Percentiles rank a stretch among this genome's conserved stretches.
phyloP scores from a whole-genome alignment of 176 grass and related monocot species.

The Cenchrus americanus region DNA sequence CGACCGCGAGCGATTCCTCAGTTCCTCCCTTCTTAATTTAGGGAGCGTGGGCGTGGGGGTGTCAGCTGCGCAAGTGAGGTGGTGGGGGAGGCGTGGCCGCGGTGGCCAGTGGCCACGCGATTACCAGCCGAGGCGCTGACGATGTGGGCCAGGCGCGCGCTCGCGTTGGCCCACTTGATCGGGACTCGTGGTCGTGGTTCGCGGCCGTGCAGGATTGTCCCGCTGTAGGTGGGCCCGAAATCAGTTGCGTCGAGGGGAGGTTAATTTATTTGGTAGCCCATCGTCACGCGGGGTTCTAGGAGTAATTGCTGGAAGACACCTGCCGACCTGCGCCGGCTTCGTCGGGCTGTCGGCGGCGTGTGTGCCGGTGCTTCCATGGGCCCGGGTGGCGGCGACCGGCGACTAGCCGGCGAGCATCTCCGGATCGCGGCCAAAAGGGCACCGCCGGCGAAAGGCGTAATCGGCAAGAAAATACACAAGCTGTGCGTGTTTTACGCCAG shows the following conservation, averaged over 20 bases:
- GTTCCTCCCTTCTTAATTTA: conserved; percentile 30
- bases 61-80: neutral
- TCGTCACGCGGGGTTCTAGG: neutral
- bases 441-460: too few species aligned
- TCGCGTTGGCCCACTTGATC: neutral
- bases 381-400: neutral
- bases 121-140: neutral
- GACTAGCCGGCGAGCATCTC: neutral
- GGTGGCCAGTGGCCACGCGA: neutral
- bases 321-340: neutral
- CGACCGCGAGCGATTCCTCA: neutral
- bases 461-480: too few species aligned
- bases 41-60: conserved; percentile 5
- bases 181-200: neutral
- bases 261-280: neutral
- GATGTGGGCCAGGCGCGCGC: neutral
- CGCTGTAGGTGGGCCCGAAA: neutral
- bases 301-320: conserved; percentile 39
- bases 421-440: neutral
- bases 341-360: conserved; percentile 1
- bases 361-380: neutral
- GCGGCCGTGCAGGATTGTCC: neutral
- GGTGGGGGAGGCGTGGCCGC: conserved; percentile 14
- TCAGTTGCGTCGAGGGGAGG: neutral
- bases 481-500: too few species aligned